Base-by-base conservation (phyloP, 805 yeast species). In the Wickerhamiella australiensis region DNA sequence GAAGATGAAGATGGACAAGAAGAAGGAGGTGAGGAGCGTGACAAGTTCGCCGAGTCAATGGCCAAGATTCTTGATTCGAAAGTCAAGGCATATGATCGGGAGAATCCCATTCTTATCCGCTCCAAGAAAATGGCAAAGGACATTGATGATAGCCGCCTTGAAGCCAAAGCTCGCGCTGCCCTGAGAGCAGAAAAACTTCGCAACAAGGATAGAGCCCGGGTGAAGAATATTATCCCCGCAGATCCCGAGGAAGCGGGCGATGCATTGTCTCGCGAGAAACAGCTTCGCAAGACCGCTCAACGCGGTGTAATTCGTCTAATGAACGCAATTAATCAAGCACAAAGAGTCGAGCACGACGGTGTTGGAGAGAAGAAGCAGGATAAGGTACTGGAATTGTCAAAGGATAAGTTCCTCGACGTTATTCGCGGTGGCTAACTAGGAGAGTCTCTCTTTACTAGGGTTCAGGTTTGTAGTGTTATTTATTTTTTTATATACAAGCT, bases 81-180 rank as follows among this genome's bases (percentile, higher is more conserved):
- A 59, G 71, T 90, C 56, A 92, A 92, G 63, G 94, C 95, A 0
- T 83, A 90, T 59, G 86, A 83, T 60, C 74, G 96, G 61, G 75
- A 75, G 42, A 95, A 88, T 63, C 98, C 98, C 2, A 85, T 90
- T 50, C 73, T 90, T 67, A 88, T 90, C 6, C 79, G 97, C 66
- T 71, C 76, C 21, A 83, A 84, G 60, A 83, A 82, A 56, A 71
- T 74, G 38, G 75, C 80, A 0, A 81, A 80, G 66, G 80, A 84
- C 56, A 73, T 83, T 50, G 96, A 88, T 57, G 75, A 79, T 27
- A 85, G 84, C 47, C 84, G 82, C 60, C 69, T 92, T 42, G 96
- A 90, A 58, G 76, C 77, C 52, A 84, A 86, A 63, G 97, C 96
- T 9, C 79, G 77, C 59, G 73, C 81, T 56, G 76, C 79, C 18